Evolutionary conservation across 805 yeast species (phyloP).

Genomic region (Scheffersomyces ergatensis): DNA sequence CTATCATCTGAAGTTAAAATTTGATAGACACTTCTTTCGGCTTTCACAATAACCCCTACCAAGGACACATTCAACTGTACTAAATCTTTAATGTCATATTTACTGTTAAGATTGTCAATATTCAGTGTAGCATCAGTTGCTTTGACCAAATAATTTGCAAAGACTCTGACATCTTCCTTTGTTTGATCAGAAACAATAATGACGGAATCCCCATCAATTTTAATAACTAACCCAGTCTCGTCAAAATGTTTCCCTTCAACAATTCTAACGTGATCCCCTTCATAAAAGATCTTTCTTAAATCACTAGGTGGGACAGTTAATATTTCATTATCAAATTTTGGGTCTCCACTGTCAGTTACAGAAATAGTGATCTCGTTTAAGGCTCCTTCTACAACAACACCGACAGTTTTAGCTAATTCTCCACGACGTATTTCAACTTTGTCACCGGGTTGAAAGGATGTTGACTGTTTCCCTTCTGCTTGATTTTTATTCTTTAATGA

Average conservation of each 20-base stretch:
- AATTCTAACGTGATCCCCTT: slow-evolving; percentile 95
- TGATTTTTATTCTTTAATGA: slow-evolving; percentile 59
- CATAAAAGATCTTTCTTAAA: slow-evolving; percentile 77
- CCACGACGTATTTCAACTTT: slow-evolving; percentile 89
- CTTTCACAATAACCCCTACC: slow-evolving; percentile 86
- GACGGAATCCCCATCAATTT: slow-evolving; percentile 78
- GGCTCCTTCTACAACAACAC: slow-evolving; percentile 69
- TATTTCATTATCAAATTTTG: slow-evolving; percentile 50
- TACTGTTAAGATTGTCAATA: slow-evolving; percentile 63
- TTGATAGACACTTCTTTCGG: slow-evolving; percentile 83
- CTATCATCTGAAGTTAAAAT: slow-evolving; percentile 83
- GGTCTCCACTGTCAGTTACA: slow-evolving; percentile 56
- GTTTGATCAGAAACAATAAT: slow-evolving; percentile 89
- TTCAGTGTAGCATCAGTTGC: slow-evolving; percentile 77
- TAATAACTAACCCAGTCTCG: slow-evolving; percentile 92
- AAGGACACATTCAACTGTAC: slow-evolving; percentile 82
- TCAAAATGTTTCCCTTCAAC: slow-evolving; percentile 88
- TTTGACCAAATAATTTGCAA: slow-evolving; percentile 84
- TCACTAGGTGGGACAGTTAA: slow-evolving; percentile 81
- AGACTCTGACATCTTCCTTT: slow-evolving; percentile 83
- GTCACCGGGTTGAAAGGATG: slow-evolving; percentile 86
- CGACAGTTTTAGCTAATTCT: slow-evolving; percentile 88
- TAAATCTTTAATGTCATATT: slow-evolving; percentile 83
- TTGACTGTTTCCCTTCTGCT: slow-evolving; percentile 22
- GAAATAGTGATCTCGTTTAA: slow-evolving; percentile 51